Percentiles rank a stretch among this genome's conserved stretches.
Evolutionary conservation across 192 early-diverging fungal genomes (phyloP).

Genomic region (Coemansia sp.): DNA sequence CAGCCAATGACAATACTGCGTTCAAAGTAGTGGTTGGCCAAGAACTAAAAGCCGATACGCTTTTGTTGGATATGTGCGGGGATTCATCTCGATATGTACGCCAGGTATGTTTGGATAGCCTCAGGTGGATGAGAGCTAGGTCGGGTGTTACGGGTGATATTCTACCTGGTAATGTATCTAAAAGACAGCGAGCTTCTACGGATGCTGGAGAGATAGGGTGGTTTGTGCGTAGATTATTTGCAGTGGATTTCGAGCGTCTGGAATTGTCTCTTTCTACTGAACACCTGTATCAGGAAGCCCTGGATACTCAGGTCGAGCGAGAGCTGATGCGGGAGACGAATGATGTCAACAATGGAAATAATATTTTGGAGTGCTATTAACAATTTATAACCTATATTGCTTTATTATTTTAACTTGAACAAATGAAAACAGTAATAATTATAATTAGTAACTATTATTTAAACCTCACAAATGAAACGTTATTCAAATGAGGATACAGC

Average conservation of each 20-base stretch:
- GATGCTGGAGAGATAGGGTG: background rate
- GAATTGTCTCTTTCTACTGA: slow-evolving; percentile 30
- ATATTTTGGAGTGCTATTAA: slow-evolving; percentile 48
- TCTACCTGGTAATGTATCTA: too few species aligned
- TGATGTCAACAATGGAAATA: slow-evolving; percentile 44
- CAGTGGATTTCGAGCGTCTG: slow-evolving; percentile 25
- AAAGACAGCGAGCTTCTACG: too few species aligned
- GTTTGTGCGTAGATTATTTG: slow-evolving; percentile 17
- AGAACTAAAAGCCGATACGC: slow-evolving; percentile 10
- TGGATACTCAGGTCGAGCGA: slow-evolving; percentile 38
- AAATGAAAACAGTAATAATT: too few species aligned
- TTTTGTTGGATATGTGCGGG: slow-evolving; percentile 38
- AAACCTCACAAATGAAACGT: too few species aligned
- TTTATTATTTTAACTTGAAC: too few species aligned
- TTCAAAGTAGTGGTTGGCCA: background rate
- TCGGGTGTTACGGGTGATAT: too few species aligned
- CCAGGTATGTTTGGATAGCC: slow-evolving; percentile 19
- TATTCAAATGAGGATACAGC: too few species aligned
- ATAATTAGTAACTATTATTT: too few species aligned
- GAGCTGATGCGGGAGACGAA: slow-evolving; percentile 38
- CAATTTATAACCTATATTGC: too few species aligned
- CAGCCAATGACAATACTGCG: background rate
- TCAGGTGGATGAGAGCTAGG: slow-evolving; percentile 10
- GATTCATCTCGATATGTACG: slow-evolving; percentile 51
- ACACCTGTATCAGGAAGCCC: slow-evolving; percentile 46